A percentile compares a stretch with the other conserved stretches of the same genome.
These are phyloP conservation scores for Panicum hallii DNA, from an alignment of 202 grass and related monocot genomes.

Conservation along the genomic window DNA sequence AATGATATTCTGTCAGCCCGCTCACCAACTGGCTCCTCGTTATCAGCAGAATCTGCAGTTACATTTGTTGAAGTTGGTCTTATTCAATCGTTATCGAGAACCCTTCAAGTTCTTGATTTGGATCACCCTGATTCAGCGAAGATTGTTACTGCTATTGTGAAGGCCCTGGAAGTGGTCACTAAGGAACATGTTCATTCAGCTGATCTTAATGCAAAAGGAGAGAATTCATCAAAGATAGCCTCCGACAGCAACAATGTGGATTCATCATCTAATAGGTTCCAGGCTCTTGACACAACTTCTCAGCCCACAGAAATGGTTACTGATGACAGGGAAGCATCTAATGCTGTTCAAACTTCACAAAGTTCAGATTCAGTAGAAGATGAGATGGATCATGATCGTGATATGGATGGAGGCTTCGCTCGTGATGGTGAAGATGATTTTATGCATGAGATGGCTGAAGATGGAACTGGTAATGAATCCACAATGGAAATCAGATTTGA, in stretches of 20 bases:
- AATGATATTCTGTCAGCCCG: conserved; percentile 98
- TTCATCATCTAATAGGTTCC: conserved; percentile 70
- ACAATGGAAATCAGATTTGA: conserved; percentile 97
- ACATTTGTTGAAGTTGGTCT: conserved; percentile 94
- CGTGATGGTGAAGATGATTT: conserved; percentile 89
- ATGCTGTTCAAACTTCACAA: conserved; percentile 62
- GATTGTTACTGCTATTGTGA: conserved; percentile 86
- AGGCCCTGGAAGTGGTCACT: conserved; percentile 87
- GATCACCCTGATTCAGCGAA: conserved; percentile 91
- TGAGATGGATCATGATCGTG: conserved; percentile 94
- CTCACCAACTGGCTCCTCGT: conserved; percentile 85
- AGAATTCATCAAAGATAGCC: conserved; percentile 57
- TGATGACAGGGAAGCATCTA: conserved; percentile 75
- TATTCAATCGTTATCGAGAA: conserved; percentile 67
- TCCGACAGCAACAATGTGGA: conserved; percentile 65
- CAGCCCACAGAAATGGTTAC: conserved; percentile 66
- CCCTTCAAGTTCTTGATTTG: conserved; percentile 88
- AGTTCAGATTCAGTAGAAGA: conserved; percentile 80
- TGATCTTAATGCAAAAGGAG: conserved; percentile 73
- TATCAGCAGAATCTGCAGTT: conserved; percentile 86
- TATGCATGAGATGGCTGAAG: conserved; percentile 95
- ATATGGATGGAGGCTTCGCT: conserved; percentile 65
- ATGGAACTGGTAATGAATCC: conserved; percentile 75
- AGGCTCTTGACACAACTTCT: conserved; percentile 69
- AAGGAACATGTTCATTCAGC: conserved; percentile 92